A percentile compares a stretch with the other conserved stretches of the same genome.
Evolutionary conservation across 768 basidiomycete genomes (phyloP).

Genomic region (Psilocybe cubensis): DNA sequence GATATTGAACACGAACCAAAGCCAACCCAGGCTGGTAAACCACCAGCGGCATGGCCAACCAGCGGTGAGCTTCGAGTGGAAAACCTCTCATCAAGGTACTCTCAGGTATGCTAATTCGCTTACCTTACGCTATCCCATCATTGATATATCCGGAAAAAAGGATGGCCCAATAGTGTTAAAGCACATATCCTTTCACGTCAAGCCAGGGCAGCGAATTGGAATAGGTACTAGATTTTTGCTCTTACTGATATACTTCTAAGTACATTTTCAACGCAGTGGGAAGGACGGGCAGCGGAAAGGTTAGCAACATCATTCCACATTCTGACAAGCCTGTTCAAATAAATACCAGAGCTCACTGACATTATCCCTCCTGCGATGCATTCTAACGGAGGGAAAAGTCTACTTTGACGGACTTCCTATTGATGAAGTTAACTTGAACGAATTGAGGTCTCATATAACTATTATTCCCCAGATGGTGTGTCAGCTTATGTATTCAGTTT

Average conservation of each 20-base stretch:
- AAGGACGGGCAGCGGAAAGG: constrained; percentile 33
- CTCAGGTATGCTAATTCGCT: constrained; percentile 25
- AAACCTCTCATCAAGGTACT: constrained; percentile 59
- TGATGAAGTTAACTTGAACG: constrained; percentile 52
- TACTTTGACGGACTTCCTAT: constrained; percentile 57
- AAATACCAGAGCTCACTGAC: constrained; percentile 36
- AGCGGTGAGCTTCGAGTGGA: constrained; percentile 59
- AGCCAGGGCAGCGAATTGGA: constrained; percentile 61
- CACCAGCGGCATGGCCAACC: constrained; percentile 71
- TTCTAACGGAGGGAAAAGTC: constrained; percentile 56
- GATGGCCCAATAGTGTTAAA: constrained; percentile 58
- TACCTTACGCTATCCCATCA: background rate
- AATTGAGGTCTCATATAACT: constrained; percentile 57
- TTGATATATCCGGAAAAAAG: constrained; percentile 15
- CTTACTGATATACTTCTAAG: constrained; percentile 8
- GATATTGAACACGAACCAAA: constrained; percentile 61
- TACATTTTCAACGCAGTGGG: constrained; percentile 19
- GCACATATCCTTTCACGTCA: constrained; percentile 54
- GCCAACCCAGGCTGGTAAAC: constrained; percentile 42
- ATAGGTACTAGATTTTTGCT: constrained; percentile 29
- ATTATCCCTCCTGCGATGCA: constrained; percentile 56
- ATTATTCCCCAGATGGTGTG: constrained; percentile 54
- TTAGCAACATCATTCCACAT: background rate
- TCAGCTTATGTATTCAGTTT: background rate
- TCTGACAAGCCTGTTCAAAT: background rate